These are phyloP conservation scores for Cyclotella distinguenda DNA, from an alignment of 108 stramenopile species.

Conservation along the genomic window DNA sequence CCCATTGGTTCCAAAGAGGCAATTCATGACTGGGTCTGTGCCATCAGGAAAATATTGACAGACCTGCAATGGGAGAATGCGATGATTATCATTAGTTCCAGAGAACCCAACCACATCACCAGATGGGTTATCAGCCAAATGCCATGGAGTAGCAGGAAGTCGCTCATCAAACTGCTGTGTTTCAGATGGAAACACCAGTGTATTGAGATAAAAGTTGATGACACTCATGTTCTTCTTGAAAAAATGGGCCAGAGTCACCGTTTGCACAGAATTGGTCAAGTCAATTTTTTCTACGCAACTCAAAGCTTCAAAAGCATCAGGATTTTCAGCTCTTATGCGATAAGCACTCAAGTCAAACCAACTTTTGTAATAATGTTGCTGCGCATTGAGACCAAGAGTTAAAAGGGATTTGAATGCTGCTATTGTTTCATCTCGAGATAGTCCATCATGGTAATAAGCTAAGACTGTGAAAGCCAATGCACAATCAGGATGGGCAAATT, in stretches of 20 bases:
- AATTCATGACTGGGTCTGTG: constrained; percentile 12
- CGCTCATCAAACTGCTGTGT: constrained; percentile 29
- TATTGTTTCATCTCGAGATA: constrained; percentile 27
- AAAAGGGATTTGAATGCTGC: constrained; percentile 32
- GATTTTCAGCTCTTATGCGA: constrained; percentile 3
- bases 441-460: constrained; percentile 56
- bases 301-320: constrained; percentile 6
- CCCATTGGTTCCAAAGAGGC: constrained; percentile 50
- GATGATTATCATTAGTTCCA: constrained; percentile 47
- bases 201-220: constrained; percentile 56
- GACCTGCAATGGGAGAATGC: constrained; percentile 50
- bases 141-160: constrained; percentile 47
- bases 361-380: constrained; percentile 35
- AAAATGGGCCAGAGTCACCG: constrained; percentile 11
- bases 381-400: constrained; percentile 30
- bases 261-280: constrained; percentile 37
- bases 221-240: constrained; percentile 30
- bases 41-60: constrained; percentile 27
- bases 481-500: constrained; percentile 56
- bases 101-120: constrained; percentile 45
- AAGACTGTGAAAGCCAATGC: constrained; percentile 48
- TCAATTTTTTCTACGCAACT: constrained; percentile 48
- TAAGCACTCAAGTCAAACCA: constrained; percentile 38
- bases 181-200: constrained; percentile 46
- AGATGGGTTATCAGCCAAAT: constrained; percentile 41